These are phyloP conservation scores for Teratosphaeria gauchensis DNA, from an alignment of 2,329 filamentous ascomycete species.

Conservation along the genomic window DNA sequence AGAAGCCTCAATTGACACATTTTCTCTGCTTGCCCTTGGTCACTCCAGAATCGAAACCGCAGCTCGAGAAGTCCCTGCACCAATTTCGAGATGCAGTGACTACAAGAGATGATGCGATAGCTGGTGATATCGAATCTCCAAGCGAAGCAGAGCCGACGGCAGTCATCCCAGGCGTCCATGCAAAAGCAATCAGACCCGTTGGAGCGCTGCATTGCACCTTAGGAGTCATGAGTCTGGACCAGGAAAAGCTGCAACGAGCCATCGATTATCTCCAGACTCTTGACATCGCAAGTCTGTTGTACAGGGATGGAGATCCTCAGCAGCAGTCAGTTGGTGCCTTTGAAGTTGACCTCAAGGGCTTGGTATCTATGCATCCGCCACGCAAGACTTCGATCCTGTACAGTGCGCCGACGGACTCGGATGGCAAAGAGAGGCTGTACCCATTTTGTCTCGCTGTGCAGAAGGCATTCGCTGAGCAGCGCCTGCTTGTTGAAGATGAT, in stretches of 20 bases:
- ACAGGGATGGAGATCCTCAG: not conserved
- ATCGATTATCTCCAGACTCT: constrained; percentile 25
- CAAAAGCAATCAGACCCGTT: constrained; percentile 60
- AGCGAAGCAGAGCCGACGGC: not conserved
- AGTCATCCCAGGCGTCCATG: constrained; percentile 10
- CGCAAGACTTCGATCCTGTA: constrained; percentile 56
- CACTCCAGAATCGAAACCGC: constrained; percentile 48
- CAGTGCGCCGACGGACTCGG: constrained; percentile 46
- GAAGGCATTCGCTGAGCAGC: constrained; percentile 44
- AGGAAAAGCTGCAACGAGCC: constrained; percentile 41
- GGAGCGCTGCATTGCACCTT: constrained; percentile 80
- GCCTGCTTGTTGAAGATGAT: constrained; percentile 48
- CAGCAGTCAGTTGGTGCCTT: not conserved
- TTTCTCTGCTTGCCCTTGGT: constrained; percentile 69
- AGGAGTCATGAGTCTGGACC: constrained; percentile 68
- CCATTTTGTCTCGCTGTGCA: constrained; percentile 50
- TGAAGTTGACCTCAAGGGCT: constrained; percentile 20
- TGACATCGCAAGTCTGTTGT: constrained; percentile 16
- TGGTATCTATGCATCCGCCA: constrained; percentile 53
- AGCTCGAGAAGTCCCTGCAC: constrained; percentile 54
- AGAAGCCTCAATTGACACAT: constrained; percentile 52
- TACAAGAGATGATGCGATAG: not conserved
- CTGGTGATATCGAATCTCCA: not conserved
- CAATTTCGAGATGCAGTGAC: constrained; percentile 51
- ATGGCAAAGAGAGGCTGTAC: constrained; percentile 38